phyloP scores from a whole-genome alignment of 2,329 filamentous ascomycete species.

The Capronia americana region DNA sequence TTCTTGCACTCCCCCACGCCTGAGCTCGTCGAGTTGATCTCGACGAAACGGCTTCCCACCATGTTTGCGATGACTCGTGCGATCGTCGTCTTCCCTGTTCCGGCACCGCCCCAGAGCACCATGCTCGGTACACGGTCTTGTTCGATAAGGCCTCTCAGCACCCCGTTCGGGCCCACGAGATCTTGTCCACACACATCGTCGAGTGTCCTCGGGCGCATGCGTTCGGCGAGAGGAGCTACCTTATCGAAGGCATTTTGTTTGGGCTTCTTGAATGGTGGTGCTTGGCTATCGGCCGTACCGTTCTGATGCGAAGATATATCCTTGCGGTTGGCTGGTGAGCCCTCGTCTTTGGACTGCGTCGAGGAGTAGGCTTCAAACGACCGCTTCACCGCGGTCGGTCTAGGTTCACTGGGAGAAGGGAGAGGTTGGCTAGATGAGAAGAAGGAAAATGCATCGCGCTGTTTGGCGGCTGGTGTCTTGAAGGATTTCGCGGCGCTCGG shows the following conservation, averaged over 20 bases:
- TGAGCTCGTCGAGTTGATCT: conserved; percentile 91
- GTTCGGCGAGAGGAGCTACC: conserved; percentile 85
- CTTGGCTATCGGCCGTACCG: not conserved
- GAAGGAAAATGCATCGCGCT: conserved; percentile 39
- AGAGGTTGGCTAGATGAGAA: conserved; percentile 28
- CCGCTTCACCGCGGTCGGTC: conserved; percentile 21
- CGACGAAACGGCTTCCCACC: conserved; percentile 84
- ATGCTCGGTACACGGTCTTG: conserved; percentile 87
- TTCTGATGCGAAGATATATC: conserved; percentile 4
- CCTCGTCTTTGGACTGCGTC: not conserved
- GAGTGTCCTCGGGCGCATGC: conserved; percentile 84
- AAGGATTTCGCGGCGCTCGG: conserved; percentile 60
- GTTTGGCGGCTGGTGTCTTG: conserved; percentile 55
- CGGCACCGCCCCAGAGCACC: conserved; percentile 75
- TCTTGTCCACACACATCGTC: conserved; percentile 92
- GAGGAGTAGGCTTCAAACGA: conserved; percentile 15
- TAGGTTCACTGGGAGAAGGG: conserved; percentile 16
- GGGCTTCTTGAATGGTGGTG: conserved; percentile 67
- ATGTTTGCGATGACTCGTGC: conserved; percentile 85
- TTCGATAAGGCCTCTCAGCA: conserved; percentile 85
- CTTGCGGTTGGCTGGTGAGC: not conserved
- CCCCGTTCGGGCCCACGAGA: conserved; percentile 81
- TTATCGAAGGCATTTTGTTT: conserved; percentile 64
- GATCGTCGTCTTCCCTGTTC: conserved; percentile 69
- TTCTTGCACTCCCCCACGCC: conserved; percentile 92